Conservation (phyloP, 108 stramenopile genomes). For the Pinguiococcus pyrenoidosus region DNA sequence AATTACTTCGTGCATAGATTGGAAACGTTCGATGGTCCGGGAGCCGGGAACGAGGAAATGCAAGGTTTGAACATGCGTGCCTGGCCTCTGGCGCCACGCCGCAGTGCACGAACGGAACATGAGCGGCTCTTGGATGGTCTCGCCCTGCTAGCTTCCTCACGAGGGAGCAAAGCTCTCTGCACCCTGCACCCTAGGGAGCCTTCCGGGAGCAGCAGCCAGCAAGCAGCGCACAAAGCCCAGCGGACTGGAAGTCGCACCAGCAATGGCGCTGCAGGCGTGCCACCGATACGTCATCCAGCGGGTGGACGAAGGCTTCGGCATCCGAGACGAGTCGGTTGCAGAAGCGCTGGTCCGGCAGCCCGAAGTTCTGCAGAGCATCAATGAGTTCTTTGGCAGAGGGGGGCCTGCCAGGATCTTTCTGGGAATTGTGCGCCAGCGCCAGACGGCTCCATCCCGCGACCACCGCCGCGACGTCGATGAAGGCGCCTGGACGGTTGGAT, state of each 20-base stretch:
- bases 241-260: too few species aligned
- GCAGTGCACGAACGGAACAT: too few species aligned
- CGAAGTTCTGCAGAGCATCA: constrained; percentile 11
- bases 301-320: constrained; percentile 30
- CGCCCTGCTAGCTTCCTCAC: constrained; percentile 1
- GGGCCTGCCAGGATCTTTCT: constrained; percentile 29
- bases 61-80: too few species aligned
- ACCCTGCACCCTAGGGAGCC: too few species aligned
- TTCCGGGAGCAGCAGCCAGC: not conserved
- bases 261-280: constrained; percentile 34
- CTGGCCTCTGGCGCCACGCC: too few species aligned
- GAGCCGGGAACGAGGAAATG: too few species aligned
- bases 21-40: too few species aligned
- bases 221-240: too few species aligned
- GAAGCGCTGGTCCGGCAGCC: constrained; percentile 22
- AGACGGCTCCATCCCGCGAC: not conserved
- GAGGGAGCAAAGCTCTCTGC: constrained; percentile 10
- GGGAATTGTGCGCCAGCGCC: constrained; percentile 19
- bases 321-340: constrained; percentile 25
- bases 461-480: not conserved
- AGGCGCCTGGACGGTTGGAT: not conserved
- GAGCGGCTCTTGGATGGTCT: not conserved
- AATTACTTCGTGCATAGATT: too few species aligned
- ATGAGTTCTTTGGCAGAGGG: constrained; percentile 25
- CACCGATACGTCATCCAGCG: constrained; percentile 40